Evolutionary conservation across 2,329 filamentous ascomycete species (phyloP).

Genomic region (Mycosphaerelloides madeirae): DNA sequence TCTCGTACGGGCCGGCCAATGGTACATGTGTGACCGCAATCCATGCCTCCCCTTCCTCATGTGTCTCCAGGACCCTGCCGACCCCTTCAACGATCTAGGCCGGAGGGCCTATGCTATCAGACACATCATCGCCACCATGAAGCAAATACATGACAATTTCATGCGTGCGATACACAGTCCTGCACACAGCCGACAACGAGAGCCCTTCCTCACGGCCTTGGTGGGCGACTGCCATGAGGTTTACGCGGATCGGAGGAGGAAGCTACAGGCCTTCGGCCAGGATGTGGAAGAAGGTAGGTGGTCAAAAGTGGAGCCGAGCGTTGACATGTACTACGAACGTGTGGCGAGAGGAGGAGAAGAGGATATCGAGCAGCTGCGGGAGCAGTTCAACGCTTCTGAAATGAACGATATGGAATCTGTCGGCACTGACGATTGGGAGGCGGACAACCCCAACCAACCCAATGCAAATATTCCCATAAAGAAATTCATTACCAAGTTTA

Average conservation of each 20-base stretch:
- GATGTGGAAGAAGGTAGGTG: too few relatives aligned
- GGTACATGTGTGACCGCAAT: constrained; percentile 34
- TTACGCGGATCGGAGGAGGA: constrained; percentile 19
- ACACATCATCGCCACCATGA: constrained; percentile 46
- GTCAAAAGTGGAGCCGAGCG: neutral
- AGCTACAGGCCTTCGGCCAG: constrained; percentile 25
- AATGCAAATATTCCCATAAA: too few relatives aligned
- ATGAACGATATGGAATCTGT: neutral
- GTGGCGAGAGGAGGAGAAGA: neutral
- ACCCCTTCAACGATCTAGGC: constrained; percentile 55
- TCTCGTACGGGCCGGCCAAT: constrained; percentile 30
- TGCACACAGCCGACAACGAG: too few relatives aligned
- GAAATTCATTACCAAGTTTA: too few relatives aligned
- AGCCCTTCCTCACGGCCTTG: constrained; percentile 15
- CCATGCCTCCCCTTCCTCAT: constrained; percentile 42
- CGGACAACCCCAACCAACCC: too few relatives aligned
- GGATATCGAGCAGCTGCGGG: neutral
- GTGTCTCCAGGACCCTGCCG: constrained; percentile 57
- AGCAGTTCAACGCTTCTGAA: neutral
- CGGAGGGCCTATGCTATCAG: constrained; percentile 44
- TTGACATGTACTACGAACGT: neutral
- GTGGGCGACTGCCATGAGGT: constrained; percentile 29
- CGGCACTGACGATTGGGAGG: too few relatives aligned
- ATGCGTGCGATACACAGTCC: too few relatives aligned
- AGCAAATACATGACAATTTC: neutral